phyloP scores from a whole-genome alignment of 1,284 basidiomycete species.

The Crepidotus sp. region DNA sequence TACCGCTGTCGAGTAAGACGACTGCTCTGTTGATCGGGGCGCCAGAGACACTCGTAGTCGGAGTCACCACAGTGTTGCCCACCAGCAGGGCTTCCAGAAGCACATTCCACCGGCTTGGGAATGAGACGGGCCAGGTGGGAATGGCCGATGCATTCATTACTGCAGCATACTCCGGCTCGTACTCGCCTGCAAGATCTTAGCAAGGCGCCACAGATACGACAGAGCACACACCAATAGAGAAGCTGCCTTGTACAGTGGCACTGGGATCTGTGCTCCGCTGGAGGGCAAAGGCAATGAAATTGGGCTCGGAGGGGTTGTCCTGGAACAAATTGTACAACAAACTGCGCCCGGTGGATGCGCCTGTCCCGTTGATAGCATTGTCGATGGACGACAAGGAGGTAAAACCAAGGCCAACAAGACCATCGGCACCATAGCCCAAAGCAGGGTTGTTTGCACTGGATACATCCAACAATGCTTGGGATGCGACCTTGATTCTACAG shows the following conservation, averaged over 20 bases:
- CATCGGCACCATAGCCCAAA: constrained; percentile 58
- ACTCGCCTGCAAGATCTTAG: constrained; percentile 41
- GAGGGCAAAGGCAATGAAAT: constrained; percentile 69
- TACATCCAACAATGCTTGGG: constrained; percentile 63
- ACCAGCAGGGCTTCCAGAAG: constrained; percentile 62
- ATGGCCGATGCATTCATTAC: constrained; percentile 49
- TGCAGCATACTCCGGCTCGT: constrained; percentile 49
- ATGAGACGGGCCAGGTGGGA: constrained; percentile 57
- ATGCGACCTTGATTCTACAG: constrained; percentile 50
- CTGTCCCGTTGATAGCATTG: constrained; percentile 45
- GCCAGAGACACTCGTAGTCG: constrained; percentile 44
- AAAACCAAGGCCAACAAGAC: constrained; percentile 75
- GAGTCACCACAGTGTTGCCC: constrained; percentile 36
- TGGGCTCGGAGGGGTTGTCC: constrained; percentile 57
- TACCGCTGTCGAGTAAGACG: constrained; percentile 65
- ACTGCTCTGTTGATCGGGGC: constrained; percentile 63
- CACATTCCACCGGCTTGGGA: constrained; percentile 64
- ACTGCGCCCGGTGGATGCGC: constrained; percentile 51
- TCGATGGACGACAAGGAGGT: constrained; percentile 65
- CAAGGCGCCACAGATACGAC: not conserved
- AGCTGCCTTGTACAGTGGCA: constrained; percentile 52
- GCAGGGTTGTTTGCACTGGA: constrained; percentile 57
- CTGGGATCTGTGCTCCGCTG: constrained; percentile 44
- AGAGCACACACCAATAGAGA: constrained; percentile 49
- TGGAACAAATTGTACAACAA: constrained; percentile 67